Evolutionary conservation across 2,329 filamentous ascomycete genomes (phyloP).

Genomic region (Zalaria obscura): DNA sequence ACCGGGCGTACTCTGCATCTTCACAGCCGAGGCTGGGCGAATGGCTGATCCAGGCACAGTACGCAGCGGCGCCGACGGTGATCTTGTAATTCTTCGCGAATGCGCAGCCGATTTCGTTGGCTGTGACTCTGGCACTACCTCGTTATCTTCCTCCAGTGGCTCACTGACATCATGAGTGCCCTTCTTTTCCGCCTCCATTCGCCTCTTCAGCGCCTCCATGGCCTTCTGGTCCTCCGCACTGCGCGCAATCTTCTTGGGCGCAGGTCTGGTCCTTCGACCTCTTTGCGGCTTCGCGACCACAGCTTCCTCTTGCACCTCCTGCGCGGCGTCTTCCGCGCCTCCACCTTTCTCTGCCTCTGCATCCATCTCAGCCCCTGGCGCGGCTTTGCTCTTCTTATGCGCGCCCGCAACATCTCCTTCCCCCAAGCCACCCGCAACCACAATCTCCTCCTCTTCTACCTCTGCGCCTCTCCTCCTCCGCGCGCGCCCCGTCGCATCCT

Average conservation of each 20-base stretch:
- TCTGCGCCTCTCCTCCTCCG: constrained; percentile 8
- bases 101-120: constrained; percentile 6
- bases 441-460: constrained; percentile 10
- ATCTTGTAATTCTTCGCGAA: constrained; percentile 8
- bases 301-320: not conserved
- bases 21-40: constrained; percentile 27
- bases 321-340: constrained; percentile 10
- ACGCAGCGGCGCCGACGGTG: constrained; percentile 17
- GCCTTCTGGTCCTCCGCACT: constrained; percentile 14
- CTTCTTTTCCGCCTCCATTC: constrained; percentile 10
- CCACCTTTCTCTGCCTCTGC: constrained; percentile 11
- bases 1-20: constrained; percentile 27
- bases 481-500: constrained; percentile 9
- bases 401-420: no score
- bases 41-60: constrained; percentile 9
- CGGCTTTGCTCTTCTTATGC: no score
- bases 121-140: not conserved
- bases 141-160: not conserved
- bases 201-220: constrained; percentile 17
- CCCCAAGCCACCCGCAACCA: constrained; percentile 12
- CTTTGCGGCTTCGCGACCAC: not conserved
- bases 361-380: not conserved
- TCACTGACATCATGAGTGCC: not conserved
- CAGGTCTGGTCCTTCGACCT: constrained; percentile 2
- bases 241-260: constrained; percentile 8